Percentiles rank a stretch among this genome's conserved stretches.
Conservation (phyloP, 192 early-diverging fungal genomes). For the Coemansia sp. region DNA sequence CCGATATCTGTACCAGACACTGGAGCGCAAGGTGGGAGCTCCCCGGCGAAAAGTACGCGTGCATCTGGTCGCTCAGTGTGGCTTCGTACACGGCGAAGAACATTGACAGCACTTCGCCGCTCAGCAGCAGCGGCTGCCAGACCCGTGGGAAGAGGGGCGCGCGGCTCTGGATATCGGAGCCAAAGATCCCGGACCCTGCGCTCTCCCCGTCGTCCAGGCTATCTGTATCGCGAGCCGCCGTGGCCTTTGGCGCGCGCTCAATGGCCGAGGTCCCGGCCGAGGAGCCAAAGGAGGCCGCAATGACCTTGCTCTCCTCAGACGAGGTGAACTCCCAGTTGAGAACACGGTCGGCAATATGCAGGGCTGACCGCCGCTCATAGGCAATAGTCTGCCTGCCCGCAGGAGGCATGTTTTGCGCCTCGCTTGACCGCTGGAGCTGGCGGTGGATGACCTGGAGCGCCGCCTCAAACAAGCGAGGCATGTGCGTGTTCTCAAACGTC, state of each 20-base stretch:
- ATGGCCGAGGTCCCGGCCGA: not conserved
- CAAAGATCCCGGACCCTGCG: constrained; percentile 18
- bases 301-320: constrained; percentile 13
- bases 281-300: constrained; percentile 27
- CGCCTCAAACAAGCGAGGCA: constrained; percentile 36
- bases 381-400: constrained; percentile 21
- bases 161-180: constrained; percentile 21
- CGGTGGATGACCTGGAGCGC: constrained; percentile 37
- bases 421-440: constrained; percentile 33
- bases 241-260: too few relatives aligned
- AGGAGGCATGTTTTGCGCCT: constrained; percentile 1
- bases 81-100: constrained; percentile 45
- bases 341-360: constrained; percentile 35
- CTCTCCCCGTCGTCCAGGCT: constrained; percentile 9
- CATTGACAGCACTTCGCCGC: constrained; percentile 29
- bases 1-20: constrained; percentile 42
- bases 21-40: constrained; percentile 43
- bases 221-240: not conserved
- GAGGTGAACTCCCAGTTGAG: constrained; percentile 40
- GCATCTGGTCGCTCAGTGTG: constrained; percentile 42
- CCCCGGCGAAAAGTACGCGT: constrained; percentile 40
- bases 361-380: constrained; percentile 39
- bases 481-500: constrained; percentile 33
- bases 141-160: constrained; percentile 29
- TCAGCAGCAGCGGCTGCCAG: constrained; percentile 40